These are phyloP conservation scores for Neurospora sp. DNA, from an alignment of 495 filamentous ascomycete genomes.

Conservation along the genomic window DNA sequence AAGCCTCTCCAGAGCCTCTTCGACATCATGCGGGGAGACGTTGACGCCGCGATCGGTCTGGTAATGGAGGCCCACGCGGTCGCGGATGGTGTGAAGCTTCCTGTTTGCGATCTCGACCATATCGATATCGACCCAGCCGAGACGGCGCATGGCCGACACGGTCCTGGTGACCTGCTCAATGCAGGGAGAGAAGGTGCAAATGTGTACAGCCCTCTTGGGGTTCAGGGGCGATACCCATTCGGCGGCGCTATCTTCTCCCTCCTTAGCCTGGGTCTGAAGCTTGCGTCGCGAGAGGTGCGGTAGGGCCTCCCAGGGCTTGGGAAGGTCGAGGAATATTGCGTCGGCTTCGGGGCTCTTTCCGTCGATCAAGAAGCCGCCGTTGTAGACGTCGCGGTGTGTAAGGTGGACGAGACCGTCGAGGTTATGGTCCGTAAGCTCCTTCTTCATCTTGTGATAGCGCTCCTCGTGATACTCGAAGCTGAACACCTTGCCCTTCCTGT, in stretches of 20 bases:
- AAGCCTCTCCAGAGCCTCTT: slow-evolving; percentile 64
- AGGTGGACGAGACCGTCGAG: slow-evolving; percentile 63
- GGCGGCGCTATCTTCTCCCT: slow-evolving; percentile 1
- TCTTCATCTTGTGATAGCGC: slow-evolving; percentile 56
- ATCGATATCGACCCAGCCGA: slow-evolving; percentile 82
- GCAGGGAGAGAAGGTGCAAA: slow-evolving; percentile 94
- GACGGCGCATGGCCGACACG: slow-evolving; percentile 60
- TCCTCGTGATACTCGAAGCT: slow-evolving; percentile 90
- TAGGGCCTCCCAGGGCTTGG: slow-evolving; percentile 85
- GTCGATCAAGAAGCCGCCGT: slow-evolving; percentile 65
- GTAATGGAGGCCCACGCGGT: slow-evolving; percentile 54
- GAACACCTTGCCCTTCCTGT: slow-evolving; percentile 63
- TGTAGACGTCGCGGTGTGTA: slow-evolving; percentile 89
- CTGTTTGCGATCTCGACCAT: slow-evolving; percentile 80
- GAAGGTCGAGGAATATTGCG: slow-evolving; percentile 84
- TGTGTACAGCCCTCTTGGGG: slow-evolving; percentile 50
- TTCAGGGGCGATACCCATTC: slow-evolving; percentile 58
- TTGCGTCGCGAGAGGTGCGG: slow-evolving; percentile 64
- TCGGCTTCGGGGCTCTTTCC: slow-evolving; percentile 54
- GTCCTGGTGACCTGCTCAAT: slow-evolving; percentile 90
- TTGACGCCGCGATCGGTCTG: slow-evolving; percentile 32
- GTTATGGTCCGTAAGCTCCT: slow-evolving; percentile 68
- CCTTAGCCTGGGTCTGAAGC: slow-evolving; percentile 12
- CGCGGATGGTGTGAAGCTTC: slow-evolving; percentile 70
- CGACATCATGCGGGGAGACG: slow-evolving; percentile 54